phyloP scores from a whole-genome alignment of 495 filamentous ascomycete genomes.

The Penicillium ucsense region DNA sequence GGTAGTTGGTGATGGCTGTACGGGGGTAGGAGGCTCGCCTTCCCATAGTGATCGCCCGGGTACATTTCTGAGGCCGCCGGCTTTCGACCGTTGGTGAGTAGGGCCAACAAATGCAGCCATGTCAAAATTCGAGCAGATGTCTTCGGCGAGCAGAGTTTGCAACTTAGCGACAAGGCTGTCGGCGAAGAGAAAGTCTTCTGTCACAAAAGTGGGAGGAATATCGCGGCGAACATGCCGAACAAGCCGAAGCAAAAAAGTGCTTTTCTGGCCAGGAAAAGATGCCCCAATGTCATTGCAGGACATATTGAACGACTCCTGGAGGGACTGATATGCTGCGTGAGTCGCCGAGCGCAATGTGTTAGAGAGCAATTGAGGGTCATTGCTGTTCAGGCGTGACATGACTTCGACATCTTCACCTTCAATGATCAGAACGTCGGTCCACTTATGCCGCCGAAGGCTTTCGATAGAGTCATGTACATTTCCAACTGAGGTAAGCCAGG shows the following conservation, averaged over 20 bases:
- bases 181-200: constrained; percentile 28
- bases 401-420: constrained; percentile 54
- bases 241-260: constrained; percentile 63
- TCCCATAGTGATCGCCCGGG: constrained; percentile 63
- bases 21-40: constrained; percentile 61
- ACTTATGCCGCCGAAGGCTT: constrained; percentile 55
- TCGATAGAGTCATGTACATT: constrained; percentile 52
- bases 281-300: constrained; percentile 35
- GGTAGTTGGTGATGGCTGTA: constrained; percentile 68
- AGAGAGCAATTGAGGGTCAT: constrained; percentile 60
- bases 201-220: constrained; percentile 41
- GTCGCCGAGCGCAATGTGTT: constrained; percentile 50
- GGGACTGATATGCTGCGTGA: constrained; percentile 42
- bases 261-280: constrained; percentile 41
- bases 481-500: constrained; percentile 58
- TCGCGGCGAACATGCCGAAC: constrained; percentile 64
- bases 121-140: constrained; percentile 15
- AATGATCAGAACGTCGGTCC: constrained; percentile 71
- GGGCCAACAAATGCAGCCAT: constrained; percentile 7
- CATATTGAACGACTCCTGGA: constrained; percentile 45
- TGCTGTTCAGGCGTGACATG: constrained; percentile 52
- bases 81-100: constrained; percentile 1
- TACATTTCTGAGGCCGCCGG: constrained; percentile 11
- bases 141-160: constrained; percentile 43
- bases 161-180: constrained; percentile 43